Evolutionary conservation across 371 early-diverging fungal species (phyloP), one percentile per base, ranked within the genome.

Genomic region (Mortierella sp.): DNA sequence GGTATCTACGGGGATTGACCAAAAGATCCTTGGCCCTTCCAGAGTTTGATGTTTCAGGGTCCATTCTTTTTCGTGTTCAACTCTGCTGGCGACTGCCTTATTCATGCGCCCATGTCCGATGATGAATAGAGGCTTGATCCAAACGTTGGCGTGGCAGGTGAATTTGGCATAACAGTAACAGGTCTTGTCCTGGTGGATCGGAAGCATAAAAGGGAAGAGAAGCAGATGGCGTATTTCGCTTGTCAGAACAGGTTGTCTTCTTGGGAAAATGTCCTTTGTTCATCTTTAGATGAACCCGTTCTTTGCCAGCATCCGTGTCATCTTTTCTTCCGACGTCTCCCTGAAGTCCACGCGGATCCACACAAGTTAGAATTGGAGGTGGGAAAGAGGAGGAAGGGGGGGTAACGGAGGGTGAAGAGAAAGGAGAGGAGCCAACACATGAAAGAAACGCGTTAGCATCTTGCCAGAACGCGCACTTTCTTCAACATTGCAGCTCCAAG

Each of bases 311-410:
- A 86, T 66, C n/a, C 89, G 81, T 14, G 85, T 81, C 57, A 88
- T 84, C 70, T 84, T 87, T 62, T 89, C 87, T 63, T 89, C 89
- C 28, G 84, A 88, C 45, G 87, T 80, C 65, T 85, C 83, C 48
- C 83, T 79, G 52, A 27, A 25, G 27, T 34, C 17, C 8, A 16
- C 49, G 34, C n/a, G n/a, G n/a, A n/a, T n/a, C n/a, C n/a, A 10
- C 16, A 40, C 17, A 39, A 17, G 37, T 4, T 19, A 17, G 6
- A 7, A 21, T 24, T 39, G 22, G 8, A 46, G 12, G 0, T 21
- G 17, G 16, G 2, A 21, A 29, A 61, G 44, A 46, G 53, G 17
- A 53, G 46, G 34, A 14, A 47, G 28, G 47, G 6, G n/a, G 19
- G 6, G 19, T 12, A 28, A 28, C n/a, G 3, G 50, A 41, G 14